Base-by-base conservation (phyloP, 164 flowering plant species). In the Pachysandra terminalis region DNA sequence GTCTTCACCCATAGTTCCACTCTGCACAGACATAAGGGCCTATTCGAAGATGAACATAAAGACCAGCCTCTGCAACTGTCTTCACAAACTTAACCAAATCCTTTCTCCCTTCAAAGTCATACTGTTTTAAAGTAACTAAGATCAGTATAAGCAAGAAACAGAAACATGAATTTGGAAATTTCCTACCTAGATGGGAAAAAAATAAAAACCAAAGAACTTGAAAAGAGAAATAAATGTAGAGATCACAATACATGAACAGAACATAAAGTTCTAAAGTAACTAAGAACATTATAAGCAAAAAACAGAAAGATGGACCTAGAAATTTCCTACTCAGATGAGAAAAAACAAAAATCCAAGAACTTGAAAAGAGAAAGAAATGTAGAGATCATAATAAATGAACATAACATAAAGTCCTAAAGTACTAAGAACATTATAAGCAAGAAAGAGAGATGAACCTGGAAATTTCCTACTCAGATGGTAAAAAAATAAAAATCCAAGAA, bases 21-120 rank as follows among this genome's bases (percentile, higher is more conserved):
- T 93, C 99, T 1, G 97, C 99, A 59, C 99, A 96, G 0, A 79
- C 99, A 52, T 93, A 96, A 32, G 99, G 99, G 19, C 99, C 98
- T 53, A 93, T 96, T 17, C 99, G 83, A 0, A 96, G 86, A 78
- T 88, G 91, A 79, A 77, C 95, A 73, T 78, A 87, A 2, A 96
- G 79, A 62, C 98, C 99, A 9, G 98, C 98, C 17, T 83, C 83
- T 1, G 79, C 90, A 15, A 90, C 93, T 25, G 78, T 64, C 79
- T 93, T 96, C 68, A 96, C 79, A 51, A 93, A 96, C 70, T 88
- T 83, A 23, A 91, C 96, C 77, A 96, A 77, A 82, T 93, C 95
- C 9, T 86, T 82, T 67, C 91, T 82, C 59, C 97, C 99, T 75
- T 81, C 80, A 74, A 96, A 96, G 74, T 91, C 82, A 77, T 85